Evolutionary conservation across 495 filamentous ascomycete species (phyloP).

Genomic region (Cudoniella acicularis): DNA sequence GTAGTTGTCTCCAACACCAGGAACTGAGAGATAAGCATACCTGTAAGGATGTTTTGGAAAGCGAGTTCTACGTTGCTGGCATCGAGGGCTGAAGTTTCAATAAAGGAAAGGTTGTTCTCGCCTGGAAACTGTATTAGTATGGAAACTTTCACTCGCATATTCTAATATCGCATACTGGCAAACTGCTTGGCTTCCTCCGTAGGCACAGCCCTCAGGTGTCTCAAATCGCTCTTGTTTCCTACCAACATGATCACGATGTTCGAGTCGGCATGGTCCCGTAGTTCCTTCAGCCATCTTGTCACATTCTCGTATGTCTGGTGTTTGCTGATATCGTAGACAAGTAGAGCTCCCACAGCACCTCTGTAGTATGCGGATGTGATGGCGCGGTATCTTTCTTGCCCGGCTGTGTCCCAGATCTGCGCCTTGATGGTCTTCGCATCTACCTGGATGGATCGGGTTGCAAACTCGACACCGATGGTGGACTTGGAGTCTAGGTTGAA

Average conservation of each 20-base stretch:
- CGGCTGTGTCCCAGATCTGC: slow-evolving; percentile 99
- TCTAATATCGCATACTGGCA: slow-evolving; percentile 66
- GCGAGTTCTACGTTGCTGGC: slow-evolving; percentile 99
- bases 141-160: neutral
- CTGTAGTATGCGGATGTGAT: slow-evolving; percentile 99
- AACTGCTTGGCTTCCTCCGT: slow-evolving; percentile 98
- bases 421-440: slow-evolving; percentile 99
- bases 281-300: slow-evolving; percentile 97
- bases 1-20: neutral
- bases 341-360: slow-evolving; percentile 92
- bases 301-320: slow-evolving; percentile 99
- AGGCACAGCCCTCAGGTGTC: slow-evolving; percentile 93
- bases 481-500: slow-evolving; percentile 99
- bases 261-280: slow-evolving; percentile 94
- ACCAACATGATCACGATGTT: slow-evolving; percentile 99
- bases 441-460: slow-evolving; percentile 97
- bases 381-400: slow-evolving; percentile 97
- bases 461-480: slow-evolving; percentile 99
- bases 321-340: slow-evolving; percentile 99
- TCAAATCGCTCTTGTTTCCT: slow-evolving; percentile 99
- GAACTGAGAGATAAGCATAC: slow-evolving; percentile 44
- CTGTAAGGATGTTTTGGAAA: slow-evolving; percentile 99
- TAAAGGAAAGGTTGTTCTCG: slow-evolving; percentile 95
- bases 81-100: slow-evolving; percentile 98
- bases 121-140: slow-evolving; percentile 47